Evolutionary conservation across 495 filamentous ascomycete species (phyloP).

Genomic region (Daldinia childiae): DNA sequence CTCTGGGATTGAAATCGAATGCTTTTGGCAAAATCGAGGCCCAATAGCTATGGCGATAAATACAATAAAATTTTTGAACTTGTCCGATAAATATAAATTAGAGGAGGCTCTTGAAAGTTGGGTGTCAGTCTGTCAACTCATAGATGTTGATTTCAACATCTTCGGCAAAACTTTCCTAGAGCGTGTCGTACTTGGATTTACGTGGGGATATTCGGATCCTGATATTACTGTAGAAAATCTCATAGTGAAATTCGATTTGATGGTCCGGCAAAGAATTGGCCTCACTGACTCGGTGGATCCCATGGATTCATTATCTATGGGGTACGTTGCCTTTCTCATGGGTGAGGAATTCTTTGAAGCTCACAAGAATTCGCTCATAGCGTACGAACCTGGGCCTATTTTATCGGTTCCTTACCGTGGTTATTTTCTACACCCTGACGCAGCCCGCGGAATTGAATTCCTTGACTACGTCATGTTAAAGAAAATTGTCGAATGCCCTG

Average conservation of each 20-base stretch:
- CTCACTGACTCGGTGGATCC: not conserved
- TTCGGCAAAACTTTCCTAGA: not conserved
- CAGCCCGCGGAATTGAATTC: not conserved
- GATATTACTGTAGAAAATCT: not conserved
- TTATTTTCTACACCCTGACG: not conserved
- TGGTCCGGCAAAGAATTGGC: slow-evolving; percentile 4
- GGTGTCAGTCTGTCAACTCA: slow-evolving; percentile 8
- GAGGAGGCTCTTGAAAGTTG: not conserved
- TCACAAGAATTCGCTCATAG: not conserved
- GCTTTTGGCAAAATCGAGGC: not conserved
- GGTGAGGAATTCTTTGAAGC: not conserved
- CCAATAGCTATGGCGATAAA: too few species aligned
- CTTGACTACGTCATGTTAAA: slow-evolving; percentile 18
- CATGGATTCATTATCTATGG: not conserved
- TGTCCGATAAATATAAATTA: too few species aligned
- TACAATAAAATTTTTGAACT: too few species aligned
- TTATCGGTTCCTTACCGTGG: not conserved
- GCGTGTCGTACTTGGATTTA: not conserved
- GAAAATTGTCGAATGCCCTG: slow-evolving; percentile 11
- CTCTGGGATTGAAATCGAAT: not conserved
- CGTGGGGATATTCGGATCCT: not conserved
- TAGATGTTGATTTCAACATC: slow-evolving; percentile 6
- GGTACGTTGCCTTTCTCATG: not conserved
- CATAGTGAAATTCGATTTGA: not conserved
- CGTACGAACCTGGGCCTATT: not conserved